Evolutionary conservation across 768 basidiomycete genomes (phyloP), one percentile per base, ranked within the genome.

Genomic region (Boletus sp.): DNA sequence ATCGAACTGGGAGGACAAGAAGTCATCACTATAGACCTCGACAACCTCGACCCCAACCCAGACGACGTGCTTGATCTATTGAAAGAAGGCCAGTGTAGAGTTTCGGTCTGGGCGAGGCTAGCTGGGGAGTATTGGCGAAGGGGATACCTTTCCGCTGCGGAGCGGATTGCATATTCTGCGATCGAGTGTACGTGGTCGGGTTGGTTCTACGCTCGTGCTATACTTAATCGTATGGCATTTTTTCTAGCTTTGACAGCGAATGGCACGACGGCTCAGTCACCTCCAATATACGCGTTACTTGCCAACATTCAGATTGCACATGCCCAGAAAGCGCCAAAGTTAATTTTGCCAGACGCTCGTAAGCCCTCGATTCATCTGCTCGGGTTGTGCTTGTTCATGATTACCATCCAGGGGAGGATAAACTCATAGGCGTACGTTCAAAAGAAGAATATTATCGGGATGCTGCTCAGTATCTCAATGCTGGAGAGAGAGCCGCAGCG

Each of bases 121-220:
- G 92, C 93, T 9, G 84, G 83, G 15, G 93, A 95, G 72, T 95
- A 96, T 64, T 93, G 92, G 88, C 75, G 88, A 57, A 80, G 84
- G 60, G 89, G 88, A 0, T 80, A 84, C 58, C 73, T 89, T 46
- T 82, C 84, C 25, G 85, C 83, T 8, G 93, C 93, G 13, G 87
- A 93, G 69, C 82, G 81, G 59, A 86, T 95, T 45, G 84, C 86
- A 29, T 71, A 75, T 32, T 77, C 80, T 46, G 93, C 85, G 15
- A 75, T 84, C 37, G 82, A 84, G 60, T 79, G 89, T 89, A 65
- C 57, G 83, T 74, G n/a, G 33, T 52, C 5, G 10, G 25, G 8
- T 43, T 30, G n/a, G 25, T 33, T 19, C 8, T 6, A 0, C 11
- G 9, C 27, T 43, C 30, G 15, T 48, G 2, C 38, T 54, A 54